Conservation (phyloP, 1,284 basidiomycete species). For the Tetrapyrgos nigripes region DNA sequence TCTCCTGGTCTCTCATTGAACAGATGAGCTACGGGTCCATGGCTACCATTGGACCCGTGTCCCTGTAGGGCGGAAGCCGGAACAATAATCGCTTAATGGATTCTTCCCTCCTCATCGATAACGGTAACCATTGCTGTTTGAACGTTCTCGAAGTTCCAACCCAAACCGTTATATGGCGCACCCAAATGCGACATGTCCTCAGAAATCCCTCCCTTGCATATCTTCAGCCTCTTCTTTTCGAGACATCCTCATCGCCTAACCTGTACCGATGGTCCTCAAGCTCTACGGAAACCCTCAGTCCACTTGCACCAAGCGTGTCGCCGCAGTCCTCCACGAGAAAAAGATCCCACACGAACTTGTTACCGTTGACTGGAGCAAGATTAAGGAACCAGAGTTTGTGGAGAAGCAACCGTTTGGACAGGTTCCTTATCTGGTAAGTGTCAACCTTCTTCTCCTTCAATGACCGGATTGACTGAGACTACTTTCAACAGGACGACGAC, state of each 20-base stretch:
- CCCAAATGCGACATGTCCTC: too few relatives aligned
- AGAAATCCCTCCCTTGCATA: too few relatives aligned
- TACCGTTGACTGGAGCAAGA: neutral
- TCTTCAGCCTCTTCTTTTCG: too few relatives aligned
- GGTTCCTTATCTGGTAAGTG: conserved; percentile 59
- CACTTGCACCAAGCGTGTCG: conserved; percentile 45
- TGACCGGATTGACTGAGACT: neutral
- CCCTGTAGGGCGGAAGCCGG: too few relatives aligned
- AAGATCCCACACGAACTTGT: conserved; percentile 34
- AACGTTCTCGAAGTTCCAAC: too few relatives aligned
- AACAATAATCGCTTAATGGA: too few relatives aligned
- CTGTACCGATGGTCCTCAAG: conserved; percentile 56
- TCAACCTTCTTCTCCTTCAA: neutral
- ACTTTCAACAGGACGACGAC: conserved; percentile 44
- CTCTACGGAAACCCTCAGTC: conserved; percentile 44
- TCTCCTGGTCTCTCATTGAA: too few relatives aligned
- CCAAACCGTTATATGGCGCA: too few relatives aligned
- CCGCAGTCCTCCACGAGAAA: conserved; percentile 27
- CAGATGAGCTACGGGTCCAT: too few relatives aligned
- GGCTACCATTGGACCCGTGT: too few relatives aligned
- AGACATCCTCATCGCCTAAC: neutral
- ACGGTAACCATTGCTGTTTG: too few relatives aligned
- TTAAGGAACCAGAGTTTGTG: conserved; percentile 49
- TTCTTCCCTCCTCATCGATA: too few relatives aligned
- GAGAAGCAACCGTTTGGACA: conserved; percentile 69